Conservation (phyloP, 352 stramenopile genomes). For the Peronospora belbahrii region DNA sequence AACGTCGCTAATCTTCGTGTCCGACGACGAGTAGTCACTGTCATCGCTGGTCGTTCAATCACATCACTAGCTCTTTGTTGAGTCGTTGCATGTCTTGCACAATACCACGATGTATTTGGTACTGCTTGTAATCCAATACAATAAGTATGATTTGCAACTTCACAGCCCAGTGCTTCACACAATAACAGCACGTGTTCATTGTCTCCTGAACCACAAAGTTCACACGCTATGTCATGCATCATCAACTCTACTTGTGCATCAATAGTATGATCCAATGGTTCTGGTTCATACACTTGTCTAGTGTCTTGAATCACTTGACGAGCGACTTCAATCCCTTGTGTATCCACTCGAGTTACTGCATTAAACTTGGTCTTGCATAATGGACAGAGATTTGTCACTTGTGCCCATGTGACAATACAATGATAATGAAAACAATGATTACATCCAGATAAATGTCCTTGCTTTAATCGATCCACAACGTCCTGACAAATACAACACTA, state of each 20-base stretch:
- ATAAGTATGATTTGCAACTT: conserved; percentile 65
- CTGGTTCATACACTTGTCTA: conserved; percentile 59
- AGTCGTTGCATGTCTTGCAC: conserved; percentile 32
- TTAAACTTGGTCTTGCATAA: conserved; percentile 75
- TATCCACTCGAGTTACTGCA: conserved; percentile 37
- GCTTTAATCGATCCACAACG: conserved; percentile 37
- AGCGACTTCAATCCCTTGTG: conserved; percentile 28
- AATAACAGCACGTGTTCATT: conserved; percentile 76
- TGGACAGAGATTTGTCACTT: conserved; percentile 79
- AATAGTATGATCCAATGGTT: conserved; percentile 57
- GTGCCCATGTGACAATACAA: conserved; percentile 75
- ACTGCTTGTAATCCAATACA: conserved; percentile 56
- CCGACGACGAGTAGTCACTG: conserved; percentile 48
- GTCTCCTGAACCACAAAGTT: conserved; percentile 63
- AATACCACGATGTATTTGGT: conserved; percentile 66
- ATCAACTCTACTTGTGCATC: conserved; percentile 58
- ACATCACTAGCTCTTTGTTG: conserved; percentile 45
- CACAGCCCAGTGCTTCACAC: conserved; percentile 60
- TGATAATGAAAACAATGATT: conserved; percentile 83
- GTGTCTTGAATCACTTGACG: conserved; percentile 33
- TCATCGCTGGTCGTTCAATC: conserved; percentile 45
- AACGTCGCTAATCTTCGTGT: conserved; percentile 60
- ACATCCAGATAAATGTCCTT: conserved; percentile 52
- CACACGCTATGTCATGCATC: conserved; percentile 58
- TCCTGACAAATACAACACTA: conserved; percentile 84